Conservation (phyloP, 108 stramenopile species). For the Hondaea fermentalgiana region DNA sequence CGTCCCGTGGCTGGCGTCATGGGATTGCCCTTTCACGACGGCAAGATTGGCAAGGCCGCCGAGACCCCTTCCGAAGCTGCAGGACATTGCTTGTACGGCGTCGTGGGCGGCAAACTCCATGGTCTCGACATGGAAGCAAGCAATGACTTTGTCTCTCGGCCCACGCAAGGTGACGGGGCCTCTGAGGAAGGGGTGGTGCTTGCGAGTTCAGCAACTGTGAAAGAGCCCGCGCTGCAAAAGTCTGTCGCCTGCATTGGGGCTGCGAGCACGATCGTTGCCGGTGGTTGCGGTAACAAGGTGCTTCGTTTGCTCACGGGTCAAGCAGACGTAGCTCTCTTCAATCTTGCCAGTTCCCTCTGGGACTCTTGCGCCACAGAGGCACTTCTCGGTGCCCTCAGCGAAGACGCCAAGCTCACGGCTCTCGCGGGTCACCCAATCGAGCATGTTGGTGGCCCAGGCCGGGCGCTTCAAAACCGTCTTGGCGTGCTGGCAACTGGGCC, state of each 20-base stretch:
- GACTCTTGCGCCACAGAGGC: conserved; percentile 59
- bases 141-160: not conserved
- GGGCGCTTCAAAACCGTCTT: conserved; percentile 37
- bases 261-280: conserved; percentile 9
- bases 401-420: conserved; percentile 52
- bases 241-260: not conserved
- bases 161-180: not conserved
- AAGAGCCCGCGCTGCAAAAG: not conserved
- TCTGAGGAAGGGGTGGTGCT: not conserved
- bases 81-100: conserved; percentile 36
- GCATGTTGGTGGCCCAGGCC: conserved; percentile 23
- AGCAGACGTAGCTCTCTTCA: conserved; percentile 45
- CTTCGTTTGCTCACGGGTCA: conserved; percentile 32
- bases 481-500: conserved; percentile 53
- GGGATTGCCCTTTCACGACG: conserved; percentile 54
- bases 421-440: conserved; percentile 57
- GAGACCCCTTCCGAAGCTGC: not conserved
- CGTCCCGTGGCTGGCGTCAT: conserved; percentile 59
- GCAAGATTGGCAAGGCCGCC: not conserved
- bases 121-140: not conserved
- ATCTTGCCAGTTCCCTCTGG: conserved; percentile 52
- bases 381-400: conserved; percentile 42
- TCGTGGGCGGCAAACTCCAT: conserved; percentile 40
- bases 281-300: conserved; percentile 56
- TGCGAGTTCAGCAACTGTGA: not conserved